These are phyloP conservation scores for Kewa caespitosa DNA, from an alignment of 179 eudicot species.

Conservation along the genomic window DNA sequence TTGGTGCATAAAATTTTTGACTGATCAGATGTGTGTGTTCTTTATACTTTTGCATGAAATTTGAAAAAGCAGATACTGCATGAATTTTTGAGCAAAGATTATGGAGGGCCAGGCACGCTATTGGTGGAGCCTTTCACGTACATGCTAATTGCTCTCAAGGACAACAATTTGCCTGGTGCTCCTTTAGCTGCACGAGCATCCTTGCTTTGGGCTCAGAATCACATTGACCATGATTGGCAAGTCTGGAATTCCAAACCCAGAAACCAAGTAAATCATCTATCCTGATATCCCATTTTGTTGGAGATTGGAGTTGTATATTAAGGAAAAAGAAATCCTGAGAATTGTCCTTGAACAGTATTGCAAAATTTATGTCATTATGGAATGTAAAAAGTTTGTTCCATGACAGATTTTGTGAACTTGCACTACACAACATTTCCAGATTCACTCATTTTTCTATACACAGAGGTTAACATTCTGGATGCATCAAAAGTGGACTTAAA, in stretches of 20 bases:
- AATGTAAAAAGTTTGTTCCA: slow-evolving; percentile 13
- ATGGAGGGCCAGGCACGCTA: slow-evolving; percentile 74
- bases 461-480: slow-evolving; percentile 1
- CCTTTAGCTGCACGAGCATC: too few species aligned
- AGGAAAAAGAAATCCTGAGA: too few species aligned
- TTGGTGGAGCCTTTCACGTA: slow-evolving; percentile 67
- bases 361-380: slow-evolving; percentile 21
- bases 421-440: slow-evolving; percentile 9
- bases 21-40: background rate
- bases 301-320: background rate
- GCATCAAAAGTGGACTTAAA: slow-evolving; percentile 19
- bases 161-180: slow-evolving; percentile 55
- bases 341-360: background rate
- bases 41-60: slow-evolving; percentile 20
- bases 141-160: slow-evolving; percentile 58
- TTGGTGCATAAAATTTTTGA: background rate
- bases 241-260: slow-evolving; percentile 40
- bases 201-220: slow-evolving; percentile 56
- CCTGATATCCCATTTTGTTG: background rate
- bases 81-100: slow-evolving; percentile 54
- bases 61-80: slow-evolving; percentile 46
- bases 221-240: slow-evolving; percentile 51
- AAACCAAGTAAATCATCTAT: slow-evolving; percentile 27
- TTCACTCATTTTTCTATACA: slow-evolving; percentile 7
- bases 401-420: slow-evolving; percentile 13